phyloP scores from a whole-genome alignment of 164 flowering plant species.

The Annona cherimola region DNA sequence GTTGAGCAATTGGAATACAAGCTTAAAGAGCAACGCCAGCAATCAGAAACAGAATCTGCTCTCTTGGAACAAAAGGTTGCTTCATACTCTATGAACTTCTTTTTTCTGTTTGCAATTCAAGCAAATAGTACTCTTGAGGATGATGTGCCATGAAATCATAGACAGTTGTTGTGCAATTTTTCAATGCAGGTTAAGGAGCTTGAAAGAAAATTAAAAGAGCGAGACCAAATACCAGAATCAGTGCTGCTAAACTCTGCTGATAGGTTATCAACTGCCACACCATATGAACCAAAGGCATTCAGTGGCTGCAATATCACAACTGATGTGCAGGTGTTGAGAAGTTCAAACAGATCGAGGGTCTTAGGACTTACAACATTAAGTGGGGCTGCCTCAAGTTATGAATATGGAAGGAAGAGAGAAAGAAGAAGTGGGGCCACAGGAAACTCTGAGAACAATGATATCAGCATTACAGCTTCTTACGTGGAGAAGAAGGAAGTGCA shows the following conservation, averaged over 20 bases:
- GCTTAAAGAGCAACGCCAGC: conserved; percentile 12
- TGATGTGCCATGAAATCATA: neutral
- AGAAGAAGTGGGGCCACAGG: conserved; percentile 28
- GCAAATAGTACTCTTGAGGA: neutral
- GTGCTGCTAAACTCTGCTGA: conserved; percentile 24
- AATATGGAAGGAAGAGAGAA: conserved; percentile 47
- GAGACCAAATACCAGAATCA: conserved; percentile 28
- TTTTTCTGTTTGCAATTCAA: neutral
- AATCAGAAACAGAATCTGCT: conserved; percentile 11
- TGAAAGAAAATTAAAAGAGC: conserved; percentile 5
- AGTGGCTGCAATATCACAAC: conserved; percentile 36
- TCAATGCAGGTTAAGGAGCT: conserved; percentile 11
- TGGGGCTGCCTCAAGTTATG: conserved; percentile 32
- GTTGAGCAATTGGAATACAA: conserved; percentile 5
- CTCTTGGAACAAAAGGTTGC: conserved; percentile 65
- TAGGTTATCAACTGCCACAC: conserved; percentile 29
- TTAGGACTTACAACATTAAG: conserved; percentile 31
- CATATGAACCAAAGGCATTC: conserved; percentile 26
- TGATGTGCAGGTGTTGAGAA: conserved; percentile 42
- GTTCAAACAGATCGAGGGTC: conserved; percentile 43
- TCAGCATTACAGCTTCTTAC: conserved; percentile 9
- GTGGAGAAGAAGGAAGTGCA: conserved; percentile 26
- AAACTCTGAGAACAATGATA: conserved; percentile 44
- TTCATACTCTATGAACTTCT: neutral
- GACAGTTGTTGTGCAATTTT: neutral